A percentile compares a stretch with the other conserved stretches of the same genome.
phyloP scores from a whole-genome alignment of 2,329 filamentous ascomycete genomes.

The Corniculantispora saksenae region DNA sequence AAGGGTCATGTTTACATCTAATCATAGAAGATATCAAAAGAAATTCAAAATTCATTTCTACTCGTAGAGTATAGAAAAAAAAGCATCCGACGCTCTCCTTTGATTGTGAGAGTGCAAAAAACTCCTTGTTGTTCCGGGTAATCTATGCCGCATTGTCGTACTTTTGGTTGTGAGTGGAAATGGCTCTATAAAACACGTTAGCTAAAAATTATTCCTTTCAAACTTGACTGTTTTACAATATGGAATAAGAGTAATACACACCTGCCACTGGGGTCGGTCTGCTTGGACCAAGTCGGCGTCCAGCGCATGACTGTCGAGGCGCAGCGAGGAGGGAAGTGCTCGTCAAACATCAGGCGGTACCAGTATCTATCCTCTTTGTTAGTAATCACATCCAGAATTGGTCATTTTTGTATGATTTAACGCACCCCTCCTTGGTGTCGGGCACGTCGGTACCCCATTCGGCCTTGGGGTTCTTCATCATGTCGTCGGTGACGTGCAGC shows the following conservation, averaged over 20 bases:
- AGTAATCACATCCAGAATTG: constrained; percentile 23
- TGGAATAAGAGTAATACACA: constrained; percentile 51
- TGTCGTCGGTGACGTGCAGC: constrained; percentile 87
- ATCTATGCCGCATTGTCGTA: constrained; percentile 56
- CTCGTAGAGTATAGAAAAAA: not conserved
- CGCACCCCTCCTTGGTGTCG: constrained; percentile 92
- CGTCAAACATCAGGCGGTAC: constrained; percentile 98
- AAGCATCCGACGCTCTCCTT: constrained; percentile 1
- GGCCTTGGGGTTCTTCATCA: constrained; percentile 97
- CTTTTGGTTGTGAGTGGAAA: constrained; percentile 73
- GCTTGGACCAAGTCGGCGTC: constrained; percentile 96
- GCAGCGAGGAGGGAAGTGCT: constrained; percentile 92
- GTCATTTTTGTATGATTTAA: constrained; percentile 26
- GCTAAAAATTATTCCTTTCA: too few species aligned
- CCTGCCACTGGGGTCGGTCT: constrained; percentile 93
- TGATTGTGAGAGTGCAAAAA: not conserved
- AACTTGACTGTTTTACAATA: too few species aligned
- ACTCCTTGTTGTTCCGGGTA: constrained; percentile 16
- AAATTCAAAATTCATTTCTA: not conserved
- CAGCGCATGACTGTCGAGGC: constrained; percentile 93
- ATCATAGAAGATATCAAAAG: too few species aligned
- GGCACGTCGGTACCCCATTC: constrained; percentile 94
- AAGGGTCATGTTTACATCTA: too few species aligned
- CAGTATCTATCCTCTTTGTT: constrained; percentile 67
- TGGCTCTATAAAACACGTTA: constrained; percentile 57